phyloP scores from a whole-genome alignment of 78 protist species.

The Dictyostelium firmibasis region DNA sequence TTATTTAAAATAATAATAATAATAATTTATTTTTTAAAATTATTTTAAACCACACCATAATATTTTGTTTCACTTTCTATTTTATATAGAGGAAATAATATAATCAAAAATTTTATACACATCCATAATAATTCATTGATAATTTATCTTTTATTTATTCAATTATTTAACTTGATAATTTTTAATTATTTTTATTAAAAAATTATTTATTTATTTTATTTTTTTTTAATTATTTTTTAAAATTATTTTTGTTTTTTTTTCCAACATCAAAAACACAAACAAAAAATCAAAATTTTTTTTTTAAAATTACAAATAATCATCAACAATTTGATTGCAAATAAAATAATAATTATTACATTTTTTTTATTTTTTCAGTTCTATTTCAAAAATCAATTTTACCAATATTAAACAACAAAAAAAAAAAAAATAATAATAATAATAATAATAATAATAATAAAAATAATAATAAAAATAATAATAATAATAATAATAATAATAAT shows the following conservation, averaged over 20 bases:
- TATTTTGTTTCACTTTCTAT: not conserved
- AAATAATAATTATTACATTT: not conserved
- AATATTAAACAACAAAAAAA: not conserved
- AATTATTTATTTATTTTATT: too few species aligned
- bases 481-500: too few species aligned
- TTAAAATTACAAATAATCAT: not conserved
- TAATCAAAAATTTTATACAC: not conserved
- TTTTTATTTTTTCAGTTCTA: not conserved
- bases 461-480: not conserved
- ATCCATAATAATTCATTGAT: not conserved
- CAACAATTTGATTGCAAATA: conserved; percentile 2
- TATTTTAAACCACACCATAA: not conserved
- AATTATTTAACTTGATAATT: not conserved
- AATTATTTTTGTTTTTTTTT: too few species aligned
- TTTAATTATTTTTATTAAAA: not conserved
- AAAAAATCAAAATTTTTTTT: not conserved
- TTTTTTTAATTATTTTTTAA: too few species aligned
- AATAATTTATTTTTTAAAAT: not conserved
- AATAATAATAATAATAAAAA: not conserved
- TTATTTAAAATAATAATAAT: not conserved
- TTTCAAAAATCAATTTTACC: not conserved
- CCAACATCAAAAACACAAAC: not conserved
- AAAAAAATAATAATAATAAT: not conserved
- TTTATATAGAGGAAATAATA: not conserved
- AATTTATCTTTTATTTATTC: not conserved